These are phyloP conservation scores for Acacia acuminata DNA, from an alignment of 306 rosid genomes.

Conservation along the genomic window DNA sequence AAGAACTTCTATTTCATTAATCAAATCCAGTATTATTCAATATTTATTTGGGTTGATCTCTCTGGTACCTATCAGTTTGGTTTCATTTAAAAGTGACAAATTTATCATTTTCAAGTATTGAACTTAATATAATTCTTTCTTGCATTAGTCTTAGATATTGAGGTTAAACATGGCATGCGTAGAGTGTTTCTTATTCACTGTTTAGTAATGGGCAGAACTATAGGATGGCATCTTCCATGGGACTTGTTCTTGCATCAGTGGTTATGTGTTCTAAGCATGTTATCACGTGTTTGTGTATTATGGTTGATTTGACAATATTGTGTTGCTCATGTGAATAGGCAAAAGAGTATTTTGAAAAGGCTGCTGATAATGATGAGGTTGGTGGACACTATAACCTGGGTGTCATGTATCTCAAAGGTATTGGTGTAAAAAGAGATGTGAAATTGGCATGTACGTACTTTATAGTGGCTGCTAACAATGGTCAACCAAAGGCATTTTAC, in stretches of 20 bases:
- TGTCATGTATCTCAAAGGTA: constrained; percentile 93
- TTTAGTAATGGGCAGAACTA: constrained; percentile 7
- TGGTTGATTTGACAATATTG: constrained; percentile 14
- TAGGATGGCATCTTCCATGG: background rate
- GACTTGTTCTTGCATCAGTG: background rate
- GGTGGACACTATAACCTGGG: constrained; percentile 96
- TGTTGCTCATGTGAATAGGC: constrained; percentile 52
- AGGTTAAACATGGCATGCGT: background rate
- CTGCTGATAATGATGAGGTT: constrained; percentile 70
- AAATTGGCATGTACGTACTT: constrained; percentile 69
- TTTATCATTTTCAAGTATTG: background rate
- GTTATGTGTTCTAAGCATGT: background rate
- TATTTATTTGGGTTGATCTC: too few relatives aligned
- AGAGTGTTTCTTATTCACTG: background rate
- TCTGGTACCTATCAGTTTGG: background rate
- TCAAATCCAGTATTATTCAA: too few relatives aligned
- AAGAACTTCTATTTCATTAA: too few relatives aligned
- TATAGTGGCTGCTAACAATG: constrained; percentile 79
- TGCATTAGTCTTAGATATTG: background rate
- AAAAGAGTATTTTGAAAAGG: constrained; percentile 92
- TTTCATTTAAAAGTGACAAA: background rate
- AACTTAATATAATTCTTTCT: background rate
- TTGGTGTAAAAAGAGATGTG: constrained; percentile 91
- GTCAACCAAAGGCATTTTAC: constrained; percentile 98
- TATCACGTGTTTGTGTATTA: background rate